Evolutionary conservation across 352 stramenopile genomes (phyloP).

Genomic region (Discostella stelligera): DNA sequence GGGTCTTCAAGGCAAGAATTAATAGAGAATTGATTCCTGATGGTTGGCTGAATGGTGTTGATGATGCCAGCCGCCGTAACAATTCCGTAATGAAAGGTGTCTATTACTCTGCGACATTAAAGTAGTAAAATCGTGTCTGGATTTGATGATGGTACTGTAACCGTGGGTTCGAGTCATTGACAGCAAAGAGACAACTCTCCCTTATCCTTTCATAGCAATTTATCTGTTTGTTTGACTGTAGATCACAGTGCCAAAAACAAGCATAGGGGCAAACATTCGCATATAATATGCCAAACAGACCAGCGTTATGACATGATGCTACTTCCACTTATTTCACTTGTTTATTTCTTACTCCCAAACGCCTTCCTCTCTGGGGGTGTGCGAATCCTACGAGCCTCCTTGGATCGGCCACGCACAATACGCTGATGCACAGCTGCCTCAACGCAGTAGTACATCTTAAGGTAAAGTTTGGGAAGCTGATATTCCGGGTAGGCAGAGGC

Average conservation of each 20-base stretch:
- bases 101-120: constrained; percentile 37
- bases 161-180: too few relatives aligned
- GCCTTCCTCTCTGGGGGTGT: constrained; percentile 84
- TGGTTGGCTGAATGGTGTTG: constrained; percentile 48
- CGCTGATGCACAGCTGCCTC: constrained; percentile 98
- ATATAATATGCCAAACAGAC: not conserved
- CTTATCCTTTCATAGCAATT: too few relatives aligned
- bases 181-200: too few relatives aligned
- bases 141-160: not conserved
- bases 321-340: constrained; percentile 9
- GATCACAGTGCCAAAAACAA: not conserved
- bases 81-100: constrained; percentile 19
- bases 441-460: constrained; percentile 99
- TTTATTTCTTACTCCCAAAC: constrained; percentile 47
- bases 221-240: too few relatives aligned
- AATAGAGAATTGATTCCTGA: constrained; percentile 55
- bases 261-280: not conserved
- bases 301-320: not conserved
- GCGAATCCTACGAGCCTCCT: constrained; percentile 90
- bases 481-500: constrained; percentile 98
- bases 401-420: constrained; percentile 96
- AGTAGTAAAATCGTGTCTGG: not conserved
- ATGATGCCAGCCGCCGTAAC: not conserved
- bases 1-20: constrained; percentile 66
- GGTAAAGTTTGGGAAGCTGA: constrained; percentile 99